These are phyloP conservation scores for Ampelocalamus luodianensis DNA, from an alignment of 176 grass and related monocot genomes.

Conservation along the genomic window DNA sequence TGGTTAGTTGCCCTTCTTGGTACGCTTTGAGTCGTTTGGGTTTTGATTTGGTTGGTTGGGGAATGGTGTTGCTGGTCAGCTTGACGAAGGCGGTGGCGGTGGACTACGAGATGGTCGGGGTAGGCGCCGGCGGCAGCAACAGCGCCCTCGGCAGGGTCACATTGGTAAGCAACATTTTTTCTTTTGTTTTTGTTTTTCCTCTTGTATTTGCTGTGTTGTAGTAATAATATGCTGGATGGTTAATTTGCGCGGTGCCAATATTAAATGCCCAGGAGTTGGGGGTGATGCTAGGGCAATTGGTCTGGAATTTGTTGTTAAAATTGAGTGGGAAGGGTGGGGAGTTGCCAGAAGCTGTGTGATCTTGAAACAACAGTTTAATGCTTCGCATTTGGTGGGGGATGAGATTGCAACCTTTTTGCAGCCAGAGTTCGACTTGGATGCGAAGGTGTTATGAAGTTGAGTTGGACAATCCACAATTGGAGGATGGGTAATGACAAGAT, in stretches of 20 bases:
- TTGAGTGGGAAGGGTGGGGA: not conserved
- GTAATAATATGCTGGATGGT: not conserved
- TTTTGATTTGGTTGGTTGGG: constrained; percentile 26
- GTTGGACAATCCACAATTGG: not conserved
- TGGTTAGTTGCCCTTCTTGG: not conserved
- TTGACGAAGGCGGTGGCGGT: constrained; percentile 78
- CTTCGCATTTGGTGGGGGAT: not conserved
- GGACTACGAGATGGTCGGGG: constrained; percentile 96
- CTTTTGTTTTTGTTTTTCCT: not conserved
- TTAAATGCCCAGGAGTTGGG: not conserved
- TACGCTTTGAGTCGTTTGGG: constrained; percentile 28
- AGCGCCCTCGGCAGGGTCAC: constrained; percentile 84
- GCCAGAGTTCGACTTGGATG: not conserved
- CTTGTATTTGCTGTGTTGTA: not conserved
- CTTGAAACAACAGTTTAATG: constrained; percentile 1
- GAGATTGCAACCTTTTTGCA: not conserved
- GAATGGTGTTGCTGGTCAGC: constrained; percentile 44
- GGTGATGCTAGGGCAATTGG: not conserved
- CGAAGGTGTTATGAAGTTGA: not conserved
- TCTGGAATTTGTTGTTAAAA: not conserved
- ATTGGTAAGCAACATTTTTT: constrained; percentile 53
- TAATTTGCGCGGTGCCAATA: not conserved
- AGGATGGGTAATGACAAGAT: not conserved
- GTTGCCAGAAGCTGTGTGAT: not conserved
- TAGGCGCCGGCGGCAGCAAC: constrained; percentile 64